A percentile compares a stretch with the other conserved stretches of the same genome.
Conservation (phyloP, 1,284 basidiomycete genomes). For the Xerocomus nothofagi region DNA sequence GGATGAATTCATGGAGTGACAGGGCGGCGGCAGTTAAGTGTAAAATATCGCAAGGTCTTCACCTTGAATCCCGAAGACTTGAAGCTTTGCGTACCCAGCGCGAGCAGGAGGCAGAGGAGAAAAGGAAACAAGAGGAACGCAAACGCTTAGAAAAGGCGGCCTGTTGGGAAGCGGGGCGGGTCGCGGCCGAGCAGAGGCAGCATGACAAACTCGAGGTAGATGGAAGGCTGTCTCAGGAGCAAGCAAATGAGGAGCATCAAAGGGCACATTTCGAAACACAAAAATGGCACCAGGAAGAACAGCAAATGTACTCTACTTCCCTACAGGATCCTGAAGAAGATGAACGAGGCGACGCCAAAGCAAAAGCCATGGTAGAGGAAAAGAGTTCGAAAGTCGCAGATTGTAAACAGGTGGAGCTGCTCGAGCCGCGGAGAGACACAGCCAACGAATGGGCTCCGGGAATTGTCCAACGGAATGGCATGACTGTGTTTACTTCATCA, state of each 20-base stretch:
- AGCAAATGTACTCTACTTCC: constrained; percentile 9
- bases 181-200: constrained; percentile 31
- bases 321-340: constrained; percentile 31
- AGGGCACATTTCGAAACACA: constrained; percentile 24
- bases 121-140: constrained; percentile 33
- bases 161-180: constrained; percentile 17
- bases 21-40: constrained; percentile 40
- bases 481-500: neutral
- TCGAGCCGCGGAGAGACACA: constrained; percentile 6
- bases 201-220: constrained; percentile 24
- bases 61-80: constrained; percentile 35
- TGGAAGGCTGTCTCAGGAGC: constrained; percentile 35
- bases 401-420: constrained; percentile 18
- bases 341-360: constrained; percentile 33
- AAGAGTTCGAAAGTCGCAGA: neutral
- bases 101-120: constrained; percentile 33
- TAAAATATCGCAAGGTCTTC: constrained; percentile 38
- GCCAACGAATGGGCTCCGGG: neutral
- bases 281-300: constrained; percentile 30
- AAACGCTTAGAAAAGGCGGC: constrained; percentile 30
- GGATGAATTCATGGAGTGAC: constrained; percentile 49
- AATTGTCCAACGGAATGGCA: constrained; percentile 1
- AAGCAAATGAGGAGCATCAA: constrained; percentile 32
- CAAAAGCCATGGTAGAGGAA: constrained; percentile 27
- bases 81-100: constrained; percentile 28